Base-by-base conservation (phyloP, 352 stramenopile genomes). In the Pythium insidiosum region DNA sequence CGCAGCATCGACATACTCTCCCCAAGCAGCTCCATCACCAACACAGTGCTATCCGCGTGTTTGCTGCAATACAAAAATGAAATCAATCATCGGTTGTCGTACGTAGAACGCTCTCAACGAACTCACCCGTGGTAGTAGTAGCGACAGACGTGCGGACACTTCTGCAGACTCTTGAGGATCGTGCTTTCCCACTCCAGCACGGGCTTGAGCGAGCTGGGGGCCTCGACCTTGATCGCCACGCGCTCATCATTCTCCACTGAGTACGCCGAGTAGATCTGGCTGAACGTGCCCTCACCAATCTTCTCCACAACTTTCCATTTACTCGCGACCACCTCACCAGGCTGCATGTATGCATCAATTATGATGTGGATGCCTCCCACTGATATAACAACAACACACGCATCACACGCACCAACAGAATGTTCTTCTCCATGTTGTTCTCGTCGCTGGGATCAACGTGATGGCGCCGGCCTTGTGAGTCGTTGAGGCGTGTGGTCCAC, bases 1-100 rank as follows among this genome's bases (percentile, higher is more conserved):
- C 84, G 74, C 31, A 95, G 65, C 73, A 93, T 89, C 16, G 81
- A 91, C 77, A 95, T 91, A 47, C 81, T 95, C 20, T 91, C 79
- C 19, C 84, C 84, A 12, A 94, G 46, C 20, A 95, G 55, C 52
- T 93, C 79, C 84, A 95, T 93, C 35, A 95, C 76, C 23, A 95
- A 66, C 43, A 94, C 78, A 0, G 80, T 89, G 53, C 77, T 89
- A 9, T 94, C 82, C 20, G 68, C 77, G 59, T 92, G 79, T 38
- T 90, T 91, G 16, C 68, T 70, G 33, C 22, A 25, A 43, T 15
- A 38, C n/a, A 40, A 46, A 37, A 18, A 37, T 18, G 29, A 15
- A 6, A 28, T 46, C 18, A 45, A 38, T 26, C n/a, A 13, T 22
- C 23, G 12, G 26, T 33, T 12, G 24, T n/a, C 9, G 1, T 6